Base-by-base conservation (phyloP, 768 basidiomycete species). In the Phylloporus sp. region DNA sequence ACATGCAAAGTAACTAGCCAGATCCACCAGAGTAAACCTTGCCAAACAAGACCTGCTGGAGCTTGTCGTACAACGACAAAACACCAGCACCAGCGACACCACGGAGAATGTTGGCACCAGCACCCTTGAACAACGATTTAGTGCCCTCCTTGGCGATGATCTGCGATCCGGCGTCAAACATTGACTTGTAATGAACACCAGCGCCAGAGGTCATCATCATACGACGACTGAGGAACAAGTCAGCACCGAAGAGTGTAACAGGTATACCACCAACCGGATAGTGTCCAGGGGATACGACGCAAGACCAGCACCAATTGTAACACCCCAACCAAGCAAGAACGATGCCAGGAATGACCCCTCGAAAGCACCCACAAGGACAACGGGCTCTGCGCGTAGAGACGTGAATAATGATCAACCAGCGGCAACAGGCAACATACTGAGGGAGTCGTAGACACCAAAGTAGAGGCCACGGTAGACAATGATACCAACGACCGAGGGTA, bases 131-230 rank as follows among this genome's bases (percentile, higher is more conserved):
- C 66, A 98, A 80, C 9, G 95, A 97, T 72, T 86, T 88, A 49
- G 76, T 71, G 62, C 96, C 96, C 77, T 99, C 96, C 79, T 95
- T 95, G 66, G 83, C 84, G 61, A 97, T 63, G 66, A 99, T 97
- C 71, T 96, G 91, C 24, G 86, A 79, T 51, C 83, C 91, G 65
- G 94, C 94, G 64, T 98, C 94, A 70, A 95, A 86, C 93, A 97
- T 97, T 59, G 89, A 90, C 80, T 94, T 95, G 86, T 98, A 98
- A 84, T 97, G 93, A 52, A 86, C 82, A 62, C 81, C 80, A 62
- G 82, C 86, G 61, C 95, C 96, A 20, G 95, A 97, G 29, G 96
- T 98, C 95, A 98, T 98, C 96, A 99, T 99, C 96, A 99, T 99
- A 61, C 96, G 92, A 86, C 96, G 94, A 86, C 95, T 94, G 60